Evolutionary conservation across 1,284 basidiomycete genomes (phyloP), one percentile per base, ranked within the genome.

Genomic region (Tilletia walkeri): DNA sequence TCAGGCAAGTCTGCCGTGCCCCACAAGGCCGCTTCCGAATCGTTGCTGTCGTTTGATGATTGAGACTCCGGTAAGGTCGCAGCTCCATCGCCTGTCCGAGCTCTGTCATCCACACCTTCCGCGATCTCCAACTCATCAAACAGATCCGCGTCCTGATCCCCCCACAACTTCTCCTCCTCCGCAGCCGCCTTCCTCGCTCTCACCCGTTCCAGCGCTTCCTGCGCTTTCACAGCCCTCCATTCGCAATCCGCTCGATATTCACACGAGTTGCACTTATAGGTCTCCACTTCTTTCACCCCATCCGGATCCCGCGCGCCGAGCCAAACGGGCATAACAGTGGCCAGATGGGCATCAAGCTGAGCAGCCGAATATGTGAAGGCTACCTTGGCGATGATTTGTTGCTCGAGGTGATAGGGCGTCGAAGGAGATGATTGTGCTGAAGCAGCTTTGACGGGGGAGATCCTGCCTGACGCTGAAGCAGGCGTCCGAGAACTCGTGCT

Each of bases 201-300:
- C 30, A 38, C 34, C 59, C 59, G 59, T 2, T 74, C 71, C 12
- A 30, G 5, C 0, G 54, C 67, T 20, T 45, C 70, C 34, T 68
- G 47, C 1, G 69, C 76, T 67, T 67, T 73, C 36, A 66, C 48
- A 4, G 56, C 67, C 9, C 81, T 72, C 81, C 81, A 82, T 68
- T 82, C 81, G 65, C 81, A 82, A 0, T 73, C 77, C 3, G 79
- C 70, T 2, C 69, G 70, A 75, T 75, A 82, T 54, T 76, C 78
- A 70, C 81, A 82, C 4, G 68, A 70, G 70, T 75, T 72, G 48
- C 81, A 82, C 2, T 79, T 69, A 16, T 71, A 65, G 0, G 79
- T 74, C 47, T 77, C 71, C 2, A 66, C 45, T 16, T 73, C 39
- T 0, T 34, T 30, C 0, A 82, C 81, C 1, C 81, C 81, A 7